Percentiles rank a stretch among this genome's conserved stretches.
These are phyloP conservation scores for Mycosarcoma mackinlayi DNA, from an alignment of 1,284 basidiomycete genomes.

Conservation along the genomic window DNA sequence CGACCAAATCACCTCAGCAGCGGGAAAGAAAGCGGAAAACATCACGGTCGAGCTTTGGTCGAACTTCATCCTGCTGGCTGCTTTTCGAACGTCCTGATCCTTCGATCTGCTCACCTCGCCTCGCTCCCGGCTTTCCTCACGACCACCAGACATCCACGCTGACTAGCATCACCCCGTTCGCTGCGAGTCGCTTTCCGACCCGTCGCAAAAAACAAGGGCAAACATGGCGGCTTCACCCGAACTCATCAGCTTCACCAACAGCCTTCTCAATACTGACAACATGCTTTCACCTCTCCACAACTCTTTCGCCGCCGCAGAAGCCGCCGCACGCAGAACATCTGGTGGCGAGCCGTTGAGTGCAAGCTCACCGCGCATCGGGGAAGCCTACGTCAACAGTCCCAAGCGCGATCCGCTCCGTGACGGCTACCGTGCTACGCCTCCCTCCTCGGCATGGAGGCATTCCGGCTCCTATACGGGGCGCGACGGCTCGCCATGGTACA, in stretches of 20 bases:
- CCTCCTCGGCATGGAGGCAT: constrained; percentile 47
- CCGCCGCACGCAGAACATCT: constrained; percentile 38
- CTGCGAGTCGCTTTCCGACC: neutral
- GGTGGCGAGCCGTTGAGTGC: constrained; percentile 44
- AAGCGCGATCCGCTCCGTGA: constrained; percentile 56
- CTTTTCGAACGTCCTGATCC: too few relatives aligned
- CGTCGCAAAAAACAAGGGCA: constrained; percentile 11
- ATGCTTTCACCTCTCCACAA: constrained; percentile 51
- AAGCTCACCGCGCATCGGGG: constrained; percentile 51
- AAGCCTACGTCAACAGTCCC: constrained; percentile 53
- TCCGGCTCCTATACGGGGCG: constrained; percentile 43
- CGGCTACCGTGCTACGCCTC: constrained; percentile 50
- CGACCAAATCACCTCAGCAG: too few relatives aligned
- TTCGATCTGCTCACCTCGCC: neutral
- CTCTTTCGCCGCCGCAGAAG: constrained; percentile 33
- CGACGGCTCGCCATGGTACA: constrained; percentile 61
- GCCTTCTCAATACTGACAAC: constrained; percentile 55
- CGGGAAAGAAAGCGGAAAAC: too few relatives aligned
- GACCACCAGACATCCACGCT: neutral
- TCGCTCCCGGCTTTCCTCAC: neutral
- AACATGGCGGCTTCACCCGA: constrained; percentile 50
- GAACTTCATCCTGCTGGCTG: too few relatives aligned
- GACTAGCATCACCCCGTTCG: neutral
- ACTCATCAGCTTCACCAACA: constrained; percentile 49
- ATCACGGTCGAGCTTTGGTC: too few relatives aligned